These are phyloP conservation scores for Scheffersomyces lignosus DNA, from an alignment of 805 yeast species.

Conservation along the genomic window DNA sequence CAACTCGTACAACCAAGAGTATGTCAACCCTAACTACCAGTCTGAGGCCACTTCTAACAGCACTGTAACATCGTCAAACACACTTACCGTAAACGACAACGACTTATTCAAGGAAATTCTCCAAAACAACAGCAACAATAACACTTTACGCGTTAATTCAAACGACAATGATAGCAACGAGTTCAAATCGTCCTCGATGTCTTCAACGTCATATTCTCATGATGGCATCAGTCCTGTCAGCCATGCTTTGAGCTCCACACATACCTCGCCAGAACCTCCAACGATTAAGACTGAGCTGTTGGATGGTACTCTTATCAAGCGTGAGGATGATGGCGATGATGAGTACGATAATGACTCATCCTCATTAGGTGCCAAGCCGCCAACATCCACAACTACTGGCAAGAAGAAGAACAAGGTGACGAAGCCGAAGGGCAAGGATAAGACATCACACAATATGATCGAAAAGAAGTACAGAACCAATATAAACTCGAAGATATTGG, in stretches of 20 bases:
- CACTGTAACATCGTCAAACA: neutral
- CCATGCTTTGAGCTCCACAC: conserved; percentile 15
- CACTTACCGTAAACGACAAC: neutral
- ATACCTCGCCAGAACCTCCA: conserved; percentile 22
- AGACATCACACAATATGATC: conserved; percentile 73
- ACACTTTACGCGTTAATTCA: neutral
- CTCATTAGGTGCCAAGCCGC: neutral
- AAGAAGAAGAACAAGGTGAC: conserved; percentile 21
- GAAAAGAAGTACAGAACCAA: conserved; percentile 81
- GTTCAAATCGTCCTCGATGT: conserved; percentile 12
- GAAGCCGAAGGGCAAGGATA: conserved; percentile 54
- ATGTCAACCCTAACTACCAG: conserved; percentile 5
- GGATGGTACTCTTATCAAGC: neutral
- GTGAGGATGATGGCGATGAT: conserved; percentile 1
- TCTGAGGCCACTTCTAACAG: neutral
- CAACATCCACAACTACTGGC: neutral
- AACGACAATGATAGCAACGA: too few relatives aligned
- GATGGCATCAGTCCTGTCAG: conserved; percentile 15
- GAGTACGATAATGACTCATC: conserved; percentile 1
- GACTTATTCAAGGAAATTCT: conserved; percentile 1
- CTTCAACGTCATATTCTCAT: conserved; percentile 13
- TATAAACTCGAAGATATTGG: conserved; percentile 67
- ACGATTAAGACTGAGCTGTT: conserved; percentile 7
- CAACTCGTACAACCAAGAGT: conserved; percentile 4
- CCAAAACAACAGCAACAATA: neutral